A percentile compares a stretch with the other conserved stretches of the same genome.
Conservation (phyloP, 192 early-diverging fungal species). For the Chytriomyces confervae region DNA sequence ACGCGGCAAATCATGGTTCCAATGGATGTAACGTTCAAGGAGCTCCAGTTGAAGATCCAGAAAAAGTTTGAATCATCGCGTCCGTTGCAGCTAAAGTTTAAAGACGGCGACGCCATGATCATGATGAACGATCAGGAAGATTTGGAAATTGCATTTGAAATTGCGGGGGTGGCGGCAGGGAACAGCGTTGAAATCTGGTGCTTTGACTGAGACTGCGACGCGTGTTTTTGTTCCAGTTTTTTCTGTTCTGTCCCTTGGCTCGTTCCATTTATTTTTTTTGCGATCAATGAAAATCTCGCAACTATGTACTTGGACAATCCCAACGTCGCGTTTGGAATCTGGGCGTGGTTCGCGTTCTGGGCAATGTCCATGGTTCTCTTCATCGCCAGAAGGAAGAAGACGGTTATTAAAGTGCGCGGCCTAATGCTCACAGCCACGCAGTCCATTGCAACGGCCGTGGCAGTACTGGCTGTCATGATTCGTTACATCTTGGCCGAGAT, state of each 20-base stretch:
- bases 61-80: slow-evolving; percentile 63
- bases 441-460: background rate
- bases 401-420: background rate
- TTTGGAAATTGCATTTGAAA: slow-evolving; percentile 79
- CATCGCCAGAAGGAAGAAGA: background rate
- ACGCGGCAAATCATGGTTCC: slow-evolving; percentile 67
- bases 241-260: background rate
- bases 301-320: slow-evolving; percentile 1
- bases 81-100: slow-evolving; percentile 74
- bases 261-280: background rate
- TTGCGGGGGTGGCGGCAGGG: slow-evolving; percentile 51
- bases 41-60: slow-evolving; percentile 58
- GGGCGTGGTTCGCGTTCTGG: background rate
- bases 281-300: slow-evolving; percentile 7
- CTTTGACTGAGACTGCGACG: background rate
- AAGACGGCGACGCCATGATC: slow-evolving; percentile 86
- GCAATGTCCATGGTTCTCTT: background rate
- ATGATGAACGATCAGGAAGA: slow-evolving; percentile 92
- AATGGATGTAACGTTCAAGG: slow-evolving; percentile 52
- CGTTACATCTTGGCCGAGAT: background rate
- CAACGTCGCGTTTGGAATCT: background rate
- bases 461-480: background rate
- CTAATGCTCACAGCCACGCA: background rate
- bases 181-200: slow-evolving; percentile 46
- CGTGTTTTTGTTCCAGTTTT: background rate